Conservation (phyloP, 2,329 filamentous ascomycete genomes). For the Aspergillus oerlinghausenensis region DNA sequence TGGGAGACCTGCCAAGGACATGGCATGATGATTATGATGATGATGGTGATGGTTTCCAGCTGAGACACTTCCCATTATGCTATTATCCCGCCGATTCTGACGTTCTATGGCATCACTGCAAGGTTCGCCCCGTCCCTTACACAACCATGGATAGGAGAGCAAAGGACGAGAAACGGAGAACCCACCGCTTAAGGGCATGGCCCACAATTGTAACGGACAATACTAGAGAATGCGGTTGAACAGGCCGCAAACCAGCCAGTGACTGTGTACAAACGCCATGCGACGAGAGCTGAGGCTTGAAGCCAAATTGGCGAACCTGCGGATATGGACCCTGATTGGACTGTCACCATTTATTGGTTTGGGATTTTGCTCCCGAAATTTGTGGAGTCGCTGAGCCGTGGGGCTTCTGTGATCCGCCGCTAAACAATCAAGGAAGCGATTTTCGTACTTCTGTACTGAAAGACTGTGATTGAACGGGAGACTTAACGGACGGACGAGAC, state of each 20-base stretch:
- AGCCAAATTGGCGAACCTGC: slow-evolving; percentile 3
- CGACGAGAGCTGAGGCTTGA: slow-evolving; percentile 13
- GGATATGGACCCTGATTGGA: background rate
- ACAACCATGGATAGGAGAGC: slow-evolving; percentile 5
- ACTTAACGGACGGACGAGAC: slow-evolving; percentile 10
- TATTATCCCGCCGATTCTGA: background rate
- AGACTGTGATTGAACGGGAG: slow-evolving; percentile 14
- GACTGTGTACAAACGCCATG: slow-evolving; percentile 1
- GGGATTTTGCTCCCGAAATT: background rate
- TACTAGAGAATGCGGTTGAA: slow-evolving; percentile 1
- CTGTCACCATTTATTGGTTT: slow-evolving; percentile 1
- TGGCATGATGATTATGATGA: background rate
- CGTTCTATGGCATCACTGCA: slow-evolving; percentile 11
- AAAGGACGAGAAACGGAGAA: background rate
- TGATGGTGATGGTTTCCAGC: background rate
- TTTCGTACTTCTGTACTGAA: background rate
- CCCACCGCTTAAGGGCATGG: background rate
- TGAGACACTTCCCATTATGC: background rate
- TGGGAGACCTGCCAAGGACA: background rate
- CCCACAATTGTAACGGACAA: slow-evolving; percentile 6
- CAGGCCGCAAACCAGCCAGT: slow-evolving; percentile 7
- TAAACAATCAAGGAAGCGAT: slow-evolving; percentile 14
- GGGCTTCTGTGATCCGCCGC: slow-evolving; percentile 21
- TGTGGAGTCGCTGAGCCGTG: slow-evolving; percentile 21
- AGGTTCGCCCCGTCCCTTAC: slow-evolving; percentile 26